Conservation (phyloP, 164 flowering plant species). For the Magnolia sinica region DNA sequence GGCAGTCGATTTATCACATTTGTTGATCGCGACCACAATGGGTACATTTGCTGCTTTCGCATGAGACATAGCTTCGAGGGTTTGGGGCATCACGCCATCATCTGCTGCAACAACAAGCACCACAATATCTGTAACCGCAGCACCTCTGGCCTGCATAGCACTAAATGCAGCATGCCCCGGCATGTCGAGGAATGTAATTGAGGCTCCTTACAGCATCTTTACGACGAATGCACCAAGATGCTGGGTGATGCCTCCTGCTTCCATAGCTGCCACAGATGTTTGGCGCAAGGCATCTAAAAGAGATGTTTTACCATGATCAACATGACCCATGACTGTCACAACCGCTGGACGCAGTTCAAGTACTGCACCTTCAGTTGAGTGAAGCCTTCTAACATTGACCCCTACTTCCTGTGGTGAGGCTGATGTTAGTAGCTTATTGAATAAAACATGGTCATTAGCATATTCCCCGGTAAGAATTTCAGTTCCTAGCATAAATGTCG, state of each 20-base stretch:
- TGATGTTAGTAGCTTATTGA: background rate
- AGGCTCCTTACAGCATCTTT: slow-evolving; percentile 74
- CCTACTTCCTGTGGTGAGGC: slow-evolving; percentile 66
- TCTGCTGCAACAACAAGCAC: slow-evolving; percentile 95
- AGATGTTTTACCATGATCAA: slow-evolving; percentile 97
- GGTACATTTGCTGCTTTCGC: slow-evolving; percentile 90
- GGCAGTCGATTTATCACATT: slow-evolving; percentile 90
- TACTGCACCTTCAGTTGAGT: slow-evolving; percentile 62
- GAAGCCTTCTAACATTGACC: slow-evolving; percentile 63
- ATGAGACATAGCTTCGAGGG: slow-evolving; percentile 81
- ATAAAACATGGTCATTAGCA: background rate
- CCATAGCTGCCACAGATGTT: slow-evolving; percentile 80
- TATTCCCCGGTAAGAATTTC: background rate
- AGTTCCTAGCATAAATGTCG: background rate
- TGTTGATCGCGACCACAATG: slow-evolving; percentile 86
- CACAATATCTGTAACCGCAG: slow-evolving; percentile 89
- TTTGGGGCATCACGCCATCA: slow-evolving; percentile 98
- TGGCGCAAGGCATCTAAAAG: slow-evolving; percentile 87
- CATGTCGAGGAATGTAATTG: slow-evolving; percentile 90
- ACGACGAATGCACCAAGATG: slow-evolving; percentile 93
- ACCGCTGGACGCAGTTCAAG: slow-evolving; percentile 70
- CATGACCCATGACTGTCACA: slow-evolving; percentile 97
- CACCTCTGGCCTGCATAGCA: slow-evolving; percentile 96
- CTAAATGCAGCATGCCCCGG: slow-evolving; percentile 99
- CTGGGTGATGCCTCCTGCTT: slow-evolving; percentile 97